phyloP scores from a whole-genome alignment of 78 protist genomes.

The Guillardia theta region DNA sequence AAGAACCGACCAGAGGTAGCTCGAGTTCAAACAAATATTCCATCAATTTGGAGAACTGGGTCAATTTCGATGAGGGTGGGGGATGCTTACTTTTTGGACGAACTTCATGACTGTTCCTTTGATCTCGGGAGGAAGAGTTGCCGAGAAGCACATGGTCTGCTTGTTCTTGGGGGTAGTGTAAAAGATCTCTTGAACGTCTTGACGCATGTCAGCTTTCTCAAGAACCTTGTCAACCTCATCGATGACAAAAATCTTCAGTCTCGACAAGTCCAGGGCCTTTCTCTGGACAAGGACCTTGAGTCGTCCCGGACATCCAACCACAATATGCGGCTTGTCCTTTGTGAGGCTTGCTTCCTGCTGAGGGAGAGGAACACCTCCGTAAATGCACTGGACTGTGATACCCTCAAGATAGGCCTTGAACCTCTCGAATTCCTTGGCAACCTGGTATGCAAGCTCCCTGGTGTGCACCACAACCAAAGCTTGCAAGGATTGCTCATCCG shows the following conservation, averaged over 20 bases:
- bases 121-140: constrained; percentile 90
- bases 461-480: constrained; percentile 93
- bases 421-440: constrained; percentile 91
- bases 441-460: constrained; percentile 98
- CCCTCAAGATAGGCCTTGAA: constrained; percentile 83
- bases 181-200: constrained; percentile 94
- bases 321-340: constrained; percentile 83
- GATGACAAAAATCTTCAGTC: constrained; percentile 91
- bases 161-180: constrained; percentile 83
- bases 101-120: constrained; percentile 86
- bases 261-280: constrained; percentile 59
- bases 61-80: too few species aligned
- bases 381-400: constrained; percentile 81
- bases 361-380: constrained; percentile 89
- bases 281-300: constrained; percentile 59
- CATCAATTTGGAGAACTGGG: background rate
- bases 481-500: constrained; percentile 50
- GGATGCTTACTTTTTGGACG: constrained; percentile 72
- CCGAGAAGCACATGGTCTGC: constrained; percentile 99
- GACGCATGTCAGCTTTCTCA: constrained; percentile 89
- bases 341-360: constrained; percentile 55
- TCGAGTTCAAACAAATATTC: too few species aligned
- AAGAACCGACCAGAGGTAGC: too few species aligned
- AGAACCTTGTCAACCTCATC: constrained; percentile 98
- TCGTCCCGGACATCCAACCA: constrained; percentile 99